Conservation (phyloP, 192 early-diverging fungal species). For the Backusella sp. region DNA sequence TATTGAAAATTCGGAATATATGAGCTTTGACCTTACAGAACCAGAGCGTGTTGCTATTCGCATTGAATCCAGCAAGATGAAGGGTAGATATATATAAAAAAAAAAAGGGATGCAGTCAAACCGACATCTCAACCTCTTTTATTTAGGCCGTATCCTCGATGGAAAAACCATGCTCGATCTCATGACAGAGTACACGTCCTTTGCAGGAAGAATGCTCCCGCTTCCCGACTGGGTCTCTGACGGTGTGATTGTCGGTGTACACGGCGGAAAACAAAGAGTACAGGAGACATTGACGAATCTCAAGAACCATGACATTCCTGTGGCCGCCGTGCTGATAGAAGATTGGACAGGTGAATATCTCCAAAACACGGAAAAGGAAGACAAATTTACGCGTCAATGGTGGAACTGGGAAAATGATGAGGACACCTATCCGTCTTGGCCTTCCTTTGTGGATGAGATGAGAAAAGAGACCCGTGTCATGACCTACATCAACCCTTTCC, state of each 20-base stretch:
- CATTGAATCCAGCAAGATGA: slow-evolving; percentile 14
- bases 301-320: slow-evolving; percentile 19
- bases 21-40: slow-evolving; percentile 32
- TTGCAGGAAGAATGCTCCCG: slow-evolving; percentile 33
- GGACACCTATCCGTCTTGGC: slow-evolving; percentile 31
- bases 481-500: slow-evolving; percentile 36
- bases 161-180: slow-evolving; percentile 34
- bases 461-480: slow-evolving; percentile 15
- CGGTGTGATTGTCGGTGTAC: slow-evolving; percentile 35
- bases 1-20: slow-evolving; percentile 36
- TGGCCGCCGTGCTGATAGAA: slow-evolving; percentile 36
- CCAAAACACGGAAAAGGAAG: slow-evolving; percentile 17
- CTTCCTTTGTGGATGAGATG: slow-evolving; percentile 21
- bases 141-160: slow-evolving; percentile 28
- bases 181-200: slow-evolving; percentile 36
- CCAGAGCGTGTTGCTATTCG: slow-evolving; percentile 28
- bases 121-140: not conserved
- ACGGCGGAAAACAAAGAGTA: slow-evolving; percentile 38
- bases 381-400: slow-evolving; percentile 31
- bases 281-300: slow-evolving; percentile 16
- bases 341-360: slow-evolving; percentile 38
- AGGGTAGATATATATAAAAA: slow-evolving; percentile 5
- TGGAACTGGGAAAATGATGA: slow-evolving; percentile 42
- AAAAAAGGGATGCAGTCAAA: not conserved
- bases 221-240: slow-evolving; percentile 33